Conservation (phyloP, 1,139 yeast genomes). For the Magnusiomyces paraingens region DNA sequence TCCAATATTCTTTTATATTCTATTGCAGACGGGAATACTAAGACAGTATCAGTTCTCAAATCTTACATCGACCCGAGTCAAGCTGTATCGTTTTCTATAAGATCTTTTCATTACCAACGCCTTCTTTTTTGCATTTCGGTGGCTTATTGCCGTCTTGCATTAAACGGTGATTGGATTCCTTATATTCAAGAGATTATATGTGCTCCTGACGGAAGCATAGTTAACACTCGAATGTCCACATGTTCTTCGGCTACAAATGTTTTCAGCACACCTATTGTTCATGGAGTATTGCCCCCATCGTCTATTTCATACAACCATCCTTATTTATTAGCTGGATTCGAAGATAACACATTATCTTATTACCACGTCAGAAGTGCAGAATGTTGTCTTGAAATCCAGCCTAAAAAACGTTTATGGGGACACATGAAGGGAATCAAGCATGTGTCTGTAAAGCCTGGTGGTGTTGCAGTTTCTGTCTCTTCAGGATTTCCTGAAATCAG, state of each 20-base stretch:
- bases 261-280: not conserved
- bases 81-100: conserved; percentile 13
- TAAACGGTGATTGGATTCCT: conserved; percentile 14
- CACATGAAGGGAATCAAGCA: conserved; percentile 18
- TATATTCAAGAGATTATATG: conserved; percentile 16
- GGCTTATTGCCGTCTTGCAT: conserved; percentile 14
- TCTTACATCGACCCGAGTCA: conserved; percentile 14
- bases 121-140: conserved; percentile 13
- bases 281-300: conserved; percentile 4
- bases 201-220: conserved; percentile 14
- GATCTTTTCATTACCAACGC: conserved; percentile 11
- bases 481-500: conserved; percentile 17
- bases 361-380: conserved; percentile 15
- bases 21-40: conserved; percentile 14
- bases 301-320: conserved; percentile 16
- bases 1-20: conserved; percentile 13
- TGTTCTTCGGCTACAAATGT: conserved; percentile 6
- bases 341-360: conserved; percentile 15
- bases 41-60: conserved; percentile 12
- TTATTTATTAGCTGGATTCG: conserved; percentile 14
- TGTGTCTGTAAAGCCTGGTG: conserved; percentile 16
- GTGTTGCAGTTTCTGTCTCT: conserved; percentile 20
- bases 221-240: conserved; percentile 16
- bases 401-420: conserved; percentile 18
- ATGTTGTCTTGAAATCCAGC: conserved; percentile 15